A percentile compares a stretch with the other conserved stretches of the same genome.
Conservation (phyloP, 1,139 yeast species). For the Arxiozyma slooffiae region DNA sequence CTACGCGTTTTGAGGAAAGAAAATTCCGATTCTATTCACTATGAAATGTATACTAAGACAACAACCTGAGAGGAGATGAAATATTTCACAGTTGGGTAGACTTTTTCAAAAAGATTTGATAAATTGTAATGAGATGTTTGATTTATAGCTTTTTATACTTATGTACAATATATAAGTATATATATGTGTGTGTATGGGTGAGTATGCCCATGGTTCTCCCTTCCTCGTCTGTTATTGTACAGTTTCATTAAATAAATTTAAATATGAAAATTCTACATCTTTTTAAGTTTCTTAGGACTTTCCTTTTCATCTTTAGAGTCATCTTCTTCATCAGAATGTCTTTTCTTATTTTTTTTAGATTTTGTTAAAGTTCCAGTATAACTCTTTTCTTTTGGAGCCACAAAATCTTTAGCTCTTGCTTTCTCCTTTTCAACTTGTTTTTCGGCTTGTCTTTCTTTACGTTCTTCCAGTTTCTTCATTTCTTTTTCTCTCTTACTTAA, state of each 20-base stretch:
- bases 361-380: conserved; percentile 25
- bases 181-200: not conserved
- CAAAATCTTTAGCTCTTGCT: conserved; percentile 69
- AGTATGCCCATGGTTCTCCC: not conserved
- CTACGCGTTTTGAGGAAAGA: not conserved
- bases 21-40: no score
- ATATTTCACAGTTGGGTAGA: not conserved
- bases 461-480: conserved; percentile 60
- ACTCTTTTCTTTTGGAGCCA: conserved; percentile 73
- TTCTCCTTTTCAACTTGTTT: conserved; percentile 54
- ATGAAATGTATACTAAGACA: not conserved
- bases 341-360: conserved; percentile 21
- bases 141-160: not conserved
- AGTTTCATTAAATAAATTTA: not conserved
- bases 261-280: not conserved
- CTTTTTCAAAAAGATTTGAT: not conserved
- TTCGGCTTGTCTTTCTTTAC: conserved; percentile 68
- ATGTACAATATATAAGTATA: not conserved
- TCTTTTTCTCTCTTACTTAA: conserved; percentile 77
- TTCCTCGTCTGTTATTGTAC: not conserved
- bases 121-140: not conserved
- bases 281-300: conserved; percentile 4
- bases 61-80: not conserved
- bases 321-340: conserved; percentile 9
- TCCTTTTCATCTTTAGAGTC: not conserved